A percentile compares a stretch with the other conserved stretches of the same genome.
phyloP scores from a whole-genome alignment of 768 basidiomycete species.

The Asterophora parasitica region DNA sequence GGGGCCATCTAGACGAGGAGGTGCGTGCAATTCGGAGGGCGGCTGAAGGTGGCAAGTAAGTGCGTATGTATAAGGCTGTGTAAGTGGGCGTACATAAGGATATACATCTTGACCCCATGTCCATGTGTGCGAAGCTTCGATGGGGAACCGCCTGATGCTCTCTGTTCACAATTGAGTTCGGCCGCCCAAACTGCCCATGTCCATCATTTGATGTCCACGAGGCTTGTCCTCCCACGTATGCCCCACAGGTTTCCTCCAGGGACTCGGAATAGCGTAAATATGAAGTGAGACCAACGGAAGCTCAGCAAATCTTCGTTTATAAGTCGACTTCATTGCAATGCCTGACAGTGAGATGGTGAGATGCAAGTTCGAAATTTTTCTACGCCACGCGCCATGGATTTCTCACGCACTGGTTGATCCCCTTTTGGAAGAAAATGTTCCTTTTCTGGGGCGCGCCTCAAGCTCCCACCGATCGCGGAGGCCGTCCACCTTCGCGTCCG shows the following conservation, averaged over 20 bases:
- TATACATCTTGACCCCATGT: not conserved
- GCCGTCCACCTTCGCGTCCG: not conserved
- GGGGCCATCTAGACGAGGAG: slow-evolving; percentile 9
- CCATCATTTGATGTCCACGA: not conserved
- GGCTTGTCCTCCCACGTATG: not conserved
- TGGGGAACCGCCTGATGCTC: not conserved
- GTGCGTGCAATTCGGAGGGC: slow-evolving; percentile 23
- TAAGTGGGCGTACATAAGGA: slow-evolving; percentile 18
- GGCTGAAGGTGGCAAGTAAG: slow-evolving; percentile 21
- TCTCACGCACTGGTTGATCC: not conserved
- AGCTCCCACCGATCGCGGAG: not conserved
- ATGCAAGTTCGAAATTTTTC: too few species aligned
- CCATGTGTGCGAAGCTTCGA: not conserved
- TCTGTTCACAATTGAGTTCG: not conserved
- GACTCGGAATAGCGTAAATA: too few species aligned
- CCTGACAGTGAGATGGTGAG: too few species aligned
- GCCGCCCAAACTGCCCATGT: not conserved
- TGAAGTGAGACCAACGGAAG: too few species aligned
- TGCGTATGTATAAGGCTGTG: slow-evolving; percentile 3
- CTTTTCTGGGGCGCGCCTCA: slow-evolving; percentile 8
- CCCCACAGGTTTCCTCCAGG: too few species aligned
- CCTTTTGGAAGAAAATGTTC: slow-evolving; percentile 16
- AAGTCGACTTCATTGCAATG: too few species aligned
- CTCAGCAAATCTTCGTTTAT: too few species aligned
- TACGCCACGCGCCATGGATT: not conserved